A percentile compares a stretch with the other conserved stretches of the same genome.
Conservation (phyloP, 2,329 filamentous ascomycete species). For the Colletotrichum chlorophyti region DNA sequence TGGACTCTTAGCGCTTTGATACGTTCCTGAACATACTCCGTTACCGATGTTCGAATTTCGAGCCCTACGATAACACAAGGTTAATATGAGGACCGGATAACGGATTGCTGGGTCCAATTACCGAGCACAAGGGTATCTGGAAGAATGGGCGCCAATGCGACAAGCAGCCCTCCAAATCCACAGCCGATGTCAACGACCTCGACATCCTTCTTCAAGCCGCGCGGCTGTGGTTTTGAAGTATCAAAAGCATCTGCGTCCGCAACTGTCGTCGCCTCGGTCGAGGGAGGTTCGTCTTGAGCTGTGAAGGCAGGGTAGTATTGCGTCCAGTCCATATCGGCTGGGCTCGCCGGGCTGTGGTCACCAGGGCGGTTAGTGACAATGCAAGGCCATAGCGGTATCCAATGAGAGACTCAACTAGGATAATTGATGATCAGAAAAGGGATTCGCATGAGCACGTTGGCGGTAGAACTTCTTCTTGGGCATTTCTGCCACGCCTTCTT, state of each 20-base stretch:
- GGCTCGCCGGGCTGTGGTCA: conserved; percentile 71
- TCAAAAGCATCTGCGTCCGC: conserved; percentile 22
- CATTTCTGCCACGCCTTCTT: conserved; percentile 65
- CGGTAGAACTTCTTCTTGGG: conserved; percentile 97
- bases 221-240: conserved; percentile 37
- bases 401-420: conserved; percentile 70
- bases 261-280: background rate
- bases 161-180: conserved; percentile 89
- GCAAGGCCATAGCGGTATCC: background rate
- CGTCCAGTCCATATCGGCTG: conserved; percentile 91
- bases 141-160: conserved; percentile 82
- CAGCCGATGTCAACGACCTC: conserved; percentile 97
- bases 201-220: conserved; percentile 68
- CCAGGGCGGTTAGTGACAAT: background rate
- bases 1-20: conserved; percentile 81
- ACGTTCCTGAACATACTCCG: conserved; percentile 88
- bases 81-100: conserved; percentile 21
- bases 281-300: conserved; percentile 36
- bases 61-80: conserved; percentile 64
- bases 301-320: conserved; percentile 80
- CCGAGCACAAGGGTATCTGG: conserved; percentile 85
- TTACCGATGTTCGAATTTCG: conserved; percentile 90
- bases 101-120: conserved; percentile 40
- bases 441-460: conserved; percentile 96
- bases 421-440: conserved; percentile 92